Conservation (phyloP, 2,329 filamentous ascomycete genomes). For the Camillea tinctor region DNA sequence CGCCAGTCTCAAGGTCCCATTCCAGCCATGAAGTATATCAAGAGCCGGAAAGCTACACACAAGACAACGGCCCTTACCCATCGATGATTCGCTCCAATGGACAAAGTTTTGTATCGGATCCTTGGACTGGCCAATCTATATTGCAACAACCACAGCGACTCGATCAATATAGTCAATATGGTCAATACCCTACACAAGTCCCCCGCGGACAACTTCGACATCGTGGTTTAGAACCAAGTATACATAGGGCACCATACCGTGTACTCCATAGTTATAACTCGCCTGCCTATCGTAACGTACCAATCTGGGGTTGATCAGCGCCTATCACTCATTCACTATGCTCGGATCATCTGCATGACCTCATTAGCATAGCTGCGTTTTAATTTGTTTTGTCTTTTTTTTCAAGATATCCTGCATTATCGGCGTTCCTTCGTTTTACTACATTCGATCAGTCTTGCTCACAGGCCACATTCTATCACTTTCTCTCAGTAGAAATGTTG, state of each 20-base stretch:
- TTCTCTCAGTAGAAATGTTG: slow-evolving; percentile 10
- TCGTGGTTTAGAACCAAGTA: slow-evolving; percentile 36
- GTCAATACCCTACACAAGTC: slow-evolving; percentile 33
- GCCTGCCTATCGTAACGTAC: slow-evolving; percentile 52
- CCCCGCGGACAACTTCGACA: slow-evolving; percentile 39
- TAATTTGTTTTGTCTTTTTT: slow-evolving; percentile 6
- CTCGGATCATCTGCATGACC: neutral
- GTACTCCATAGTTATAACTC: slow-evolving; percentile 60
- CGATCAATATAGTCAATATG: slow-evolving; percentile 31
- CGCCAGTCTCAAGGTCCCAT: slow-evolving; percentile 20
- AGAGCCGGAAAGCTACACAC: slow-evolving; percentile 11
- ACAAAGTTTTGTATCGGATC: slow-evolving; percentile 21
- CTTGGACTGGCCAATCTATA: slow-evolving; percentile 26
- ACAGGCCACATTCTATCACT: neutral
- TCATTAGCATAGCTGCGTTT: slow-evolving; percentile 1
- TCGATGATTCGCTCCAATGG: slow-evolving; percentile 21
- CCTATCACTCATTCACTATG: neutral
- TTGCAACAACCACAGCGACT: slow-evolving; percentile 27
- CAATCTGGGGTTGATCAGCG: slow-evolving; percentile 52
- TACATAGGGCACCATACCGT: slow-evolving; percentile 43
- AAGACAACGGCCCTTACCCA: slow-evolving; percentile 26
- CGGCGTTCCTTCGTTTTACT: slow-evolving; percentile 15
- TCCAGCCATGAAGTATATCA: slow-evolving; percentile 26
- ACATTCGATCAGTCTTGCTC: slow-evolving; percentile 6
- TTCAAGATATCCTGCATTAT: slow-evolving; percentile 19